Evolutionary conservation across 2,329 filamentous ascomycete genomes (phyloP), one percentile per base, ranked within the genome.

Genomic region (Dendrostoma leiphaemia): DNA sequence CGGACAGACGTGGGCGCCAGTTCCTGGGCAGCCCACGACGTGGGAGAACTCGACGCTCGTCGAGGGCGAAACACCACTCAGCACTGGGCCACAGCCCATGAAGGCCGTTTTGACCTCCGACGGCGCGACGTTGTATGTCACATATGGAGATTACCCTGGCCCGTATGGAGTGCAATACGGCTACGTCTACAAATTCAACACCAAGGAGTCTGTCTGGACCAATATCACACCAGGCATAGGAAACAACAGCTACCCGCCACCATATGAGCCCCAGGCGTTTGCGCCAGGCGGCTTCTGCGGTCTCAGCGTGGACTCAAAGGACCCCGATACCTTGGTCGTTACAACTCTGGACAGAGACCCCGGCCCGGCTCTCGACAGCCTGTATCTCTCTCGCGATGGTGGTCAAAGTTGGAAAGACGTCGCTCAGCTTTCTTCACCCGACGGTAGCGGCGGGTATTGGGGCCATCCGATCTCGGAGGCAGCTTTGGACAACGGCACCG

Each of bases 241-340:
- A 9, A 52, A 52, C 26, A 52, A 52, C 41, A 52, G 50, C 50
- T 52, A 29, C 43, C 50, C 50, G 5, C 50, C 34, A n/a, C 50
- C 43, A 5, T 52, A 38, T 7, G 13, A 17, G n/a, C 50, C 43
- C 4, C 50, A 52, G 26, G n/a, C 17, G 3, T 52, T 35, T 17
- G 32, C 50, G n/a, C 21, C n/a, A 2, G 50, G 50, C 2, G 50
- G 50, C 2, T 52, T 52, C 26, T 46, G 50, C 26, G 50, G 50
- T 3, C 17, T 52, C 23, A 52, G 50, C 34, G 41, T 52, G 6
- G 43, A 46, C 50, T 10, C 13, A 4, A 13, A 21, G 6, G 50
- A 46, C 21, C 41, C 50, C 3, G 32, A 46, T 17, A 52, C 50
- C 4, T 43, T 52, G n/a, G 43, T 46, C 17, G 50, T 52, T 23